Evolutionary conservation across 176 grass and related monocot species (phyloP).

Genomic region (Oryza meyeriana): DNA sequence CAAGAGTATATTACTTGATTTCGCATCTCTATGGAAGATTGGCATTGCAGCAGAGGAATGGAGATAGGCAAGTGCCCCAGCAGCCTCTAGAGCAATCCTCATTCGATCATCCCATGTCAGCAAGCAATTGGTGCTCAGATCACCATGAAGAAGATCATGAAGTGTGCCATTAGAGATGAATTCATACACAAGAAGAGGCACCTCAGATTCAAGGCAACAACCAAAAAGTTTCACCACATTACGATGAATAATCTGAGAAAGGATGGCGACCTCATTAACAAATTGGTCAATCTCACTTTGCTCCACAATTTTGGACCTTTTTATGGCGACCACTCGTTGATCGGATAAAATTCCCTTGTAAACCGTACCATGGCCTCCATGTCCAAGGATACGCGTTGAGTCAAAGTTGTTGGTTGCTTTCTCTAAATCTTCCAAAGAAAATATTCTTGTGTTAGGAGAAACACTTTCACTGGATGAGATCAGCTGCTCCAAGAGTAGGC

Average conservation of each 20-base stretch:
- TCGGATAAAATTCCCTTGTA: too few species aligned
- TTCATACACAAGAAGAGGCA: background rate
- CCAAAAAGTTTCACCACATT: background rate
- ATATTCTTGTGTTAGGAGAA: background rate
- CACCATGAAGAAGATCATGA: background rate
- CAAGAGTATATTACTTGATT: background rate
- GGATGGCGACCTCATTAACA: background rate
- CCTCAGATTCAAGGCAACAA: background rate
- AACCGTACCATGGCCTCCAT: too few species aligned
- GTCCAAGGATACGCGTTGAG: too few species aligned
- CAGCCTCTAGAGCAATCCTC: background rate
- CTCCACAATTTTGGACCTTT: background rate
- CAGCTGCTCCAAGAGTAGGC: background rate
- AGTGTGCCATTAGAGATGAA: background rate
- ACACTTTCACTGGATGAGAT: background rate
- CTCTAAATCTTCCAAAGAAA: background rate
- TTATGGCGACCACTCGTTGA: background rate
- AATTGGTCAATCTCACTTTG: background rate
- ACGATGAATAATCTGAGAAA: background rate
- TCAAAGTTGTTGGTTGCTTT: constrained; percentile 2
- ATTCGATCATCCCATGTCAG: background rate
- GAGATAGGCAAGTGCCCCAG: background rate
- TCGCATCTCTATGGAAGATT: background rate
- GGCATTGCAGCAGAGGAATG: background rate
- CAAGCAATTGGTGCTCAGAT: background rate